Evolutionary conservation across 495 filamentous ascomycete species (phyloP).

Genomic region (Alectoria sarmentosa): DNA sequence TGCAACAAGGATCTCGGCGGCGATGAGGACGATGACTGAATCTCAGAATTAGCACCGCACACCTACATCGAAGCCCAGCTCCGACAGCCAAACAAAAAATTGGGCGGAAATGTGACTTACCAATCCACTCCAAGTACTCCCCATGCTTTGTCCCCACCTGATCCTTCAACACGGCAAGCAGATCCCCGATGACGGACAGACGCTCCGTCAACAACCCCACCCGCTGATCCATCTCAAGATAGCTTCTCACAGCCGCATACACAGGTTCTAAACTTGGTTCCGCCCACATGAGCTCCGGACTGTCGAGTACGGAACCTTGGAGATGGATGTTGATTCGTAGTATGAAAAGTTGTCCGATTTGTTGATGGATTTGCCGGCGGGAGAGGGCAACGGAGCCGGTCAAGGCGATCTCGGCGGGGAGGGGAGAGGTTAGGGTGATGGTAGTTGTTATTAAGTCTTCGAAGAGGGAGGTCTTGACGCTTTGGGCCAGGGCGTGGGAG

Average conservation of each 20-base stretch:
- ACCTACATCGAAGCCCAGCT: neutral
- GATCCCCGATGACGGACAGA: constrained; percentile 87
- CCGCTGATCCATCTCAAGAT: constrained; percentile 95
- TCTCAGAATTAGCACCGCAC: constrained; percentile 1
- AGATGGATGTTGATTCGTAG: constrained; percentile 95
- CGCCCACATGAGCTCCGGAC: constrained; percentile 96
- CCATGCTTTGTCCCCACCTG: constrained; percentile 95
- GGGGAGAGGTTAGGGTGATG: constrained; percentile 80
- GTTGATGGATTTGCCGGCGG: constrained; percentile 89
- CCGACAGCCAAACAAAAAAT: neutral
- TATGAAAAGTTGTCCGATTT: constrained; percentile 97
- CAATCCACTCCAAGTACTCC: constrained; percentile 93
- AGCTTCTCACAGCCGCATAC: constrained; percentile 88
- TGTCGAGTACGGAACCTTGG: constrained; percentile 94
- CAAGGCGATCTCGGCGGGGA: constrained; percentile 81
- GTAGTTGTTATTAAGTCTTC: constrained; percentile 93
- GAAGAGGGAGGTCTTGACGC: constrained; percentile 96
- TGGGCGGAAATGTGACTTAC: constrained; percentile 41
- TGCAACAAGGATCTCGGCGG: constrained; percentile 91
- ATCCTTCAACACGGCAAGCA: constrained; percentile 90
- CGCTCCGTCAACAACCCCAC: constrained; percentile 86
- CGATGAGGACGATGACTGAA: constrained; percentile 90
- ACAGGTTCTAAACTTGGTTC: constrained; percentile 94
- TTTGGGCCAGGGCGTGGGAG: constrained; percentile 88
- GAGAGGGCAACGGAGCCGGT: constrained; percentile 85